Evolutionary conservation across 306 rosid genomes (phyloP).

Genomic region (Delonix regia): DNA sequence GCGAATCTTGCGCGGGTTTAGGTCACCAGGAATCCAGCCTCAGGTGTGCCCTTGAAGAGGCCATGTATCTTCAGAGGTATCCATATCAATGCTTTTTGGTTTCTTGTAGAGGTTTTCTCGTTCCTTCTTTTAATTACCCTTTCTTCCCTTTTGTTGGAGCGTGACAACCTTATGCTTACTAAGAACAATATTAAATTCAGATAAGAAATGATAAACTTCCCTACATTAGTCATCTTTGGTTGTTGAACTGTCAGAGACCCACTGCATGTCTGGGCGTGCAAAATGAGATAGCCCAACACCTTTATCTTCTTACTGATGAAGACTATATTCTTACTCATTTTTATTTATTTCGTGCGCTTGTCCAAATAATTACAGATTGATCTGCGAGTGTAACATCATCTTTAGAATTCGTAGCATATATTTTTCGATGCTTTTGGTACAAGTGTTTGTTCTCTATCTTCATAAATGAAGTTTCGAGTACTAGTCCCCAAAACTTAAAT

Average conservation of each 20-base stretch:
- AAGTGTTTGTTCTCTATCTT: not conserved
- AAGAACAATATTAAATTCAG: not conserved
- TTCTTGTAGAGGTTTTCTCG: slow-evolving; percentile 9
- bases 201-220: not conserved
- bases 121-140: not conserved
- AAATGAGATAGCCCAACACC: not conserved
- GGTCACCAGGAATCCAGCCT: slow-evolving; percentile 99
- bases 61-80: slow-evolving; percentile 72
- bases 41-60: slow-evolving; percentile 93
- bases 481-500: not conserved
- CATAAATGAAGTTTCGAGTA: not conserved
- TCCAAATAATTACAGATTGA: not conserved
- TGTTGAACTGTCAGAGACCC: not conserved
- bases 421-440: not conserved
- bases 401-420: not conserved
- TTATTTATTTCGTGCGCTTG: not conserved
- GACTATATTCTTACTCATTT: not conserved
- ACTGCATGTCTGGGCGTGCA: not conserved
- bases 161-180: slow-evolving; percentile 1
- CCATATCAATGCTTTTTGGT: not conserved
- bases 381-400: not conserved
- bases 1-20: slow-evolving; percentile 82
- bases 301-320: not conserved
- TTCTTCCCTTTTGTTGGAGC: not conserved
- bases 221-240: not conserved